Evolutionary conservation across 1,284 basidiomycete species (phyloP).

Genomic region (Ganoderma leucocontextum): DNA sequence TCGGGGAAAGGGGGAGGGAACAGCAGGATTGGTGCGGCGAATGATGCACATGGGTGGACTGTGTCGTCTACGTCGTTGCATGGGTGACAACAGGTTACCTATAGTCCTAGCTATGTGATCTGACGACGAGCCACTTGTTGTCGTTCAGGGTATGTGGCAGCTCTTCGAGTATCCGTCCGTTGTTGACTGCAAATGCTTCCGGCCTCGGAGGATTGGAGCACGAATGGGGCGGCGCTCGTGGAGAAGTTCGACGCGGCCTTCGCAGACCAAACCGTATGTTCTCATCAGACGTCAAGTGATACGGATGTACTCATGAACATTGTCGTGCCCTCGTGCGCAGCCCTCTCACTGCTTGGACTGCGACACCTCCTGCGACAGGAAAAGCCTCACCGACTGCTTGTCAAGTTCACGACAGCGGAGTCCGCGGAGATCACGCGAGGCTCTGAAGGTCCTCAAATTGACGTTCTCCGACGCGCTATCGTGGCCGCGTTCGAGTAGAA

Average conservation of each 20-base stretch:
- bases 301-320: no score
- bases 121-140: no score
- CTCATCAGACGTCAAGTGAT: not conserved
- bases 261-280: not conserved
- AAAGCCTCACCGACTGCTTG: not conserved
- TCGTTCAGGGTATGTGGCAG: no score
- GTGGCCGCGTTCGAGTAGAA: not conserved
- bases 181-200: no score
- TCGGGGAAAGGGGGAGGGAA: no score
- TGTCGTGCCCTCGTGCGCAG: not conserved
- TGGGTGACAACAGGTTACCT: no score
- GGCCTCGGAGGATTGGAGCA: constrained; percentile 8
- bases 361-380: not conserved
- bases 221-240: constrained; percentile 7
- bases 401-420: not conserved
- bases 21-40: no score
- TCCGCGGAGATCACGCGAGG: not conserved
- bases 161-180: no score
- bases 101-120: no score
- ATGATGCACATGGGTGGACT: no score
- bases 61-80: no score
- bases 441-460: not conserved
- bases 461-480: not conserved
- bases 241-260: not conserved
- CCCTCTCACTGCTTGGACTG: not conserved